A percentile compares a stretch with the other conserved stretches of the same genome.
Evolutionary conservation across 176 grass and related monocot species (phyloP).

Genomic region (Eleusine indica): DNA sequence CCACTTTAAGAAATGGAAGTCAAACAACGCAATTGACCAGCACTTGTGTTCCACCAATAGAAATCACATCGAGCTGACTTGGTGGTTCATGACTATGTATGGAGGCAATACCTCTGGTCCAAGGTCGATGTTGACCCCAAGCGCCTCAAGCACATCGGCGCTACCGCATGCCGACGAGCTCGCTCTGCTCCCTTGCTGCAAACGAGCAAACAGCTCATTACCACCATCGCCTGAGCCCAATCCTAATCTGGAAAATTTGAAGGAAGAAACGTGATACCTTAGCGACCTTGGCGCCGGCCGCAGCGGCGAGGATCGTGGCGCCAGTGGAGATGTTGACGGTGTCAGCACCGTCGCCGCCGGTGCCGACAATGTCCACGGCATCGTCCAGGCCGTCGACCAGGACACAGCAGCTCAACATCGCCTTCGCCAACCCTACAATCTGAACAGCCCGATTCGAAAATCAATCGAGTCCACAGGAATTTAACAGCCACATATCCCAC

Average conservation of each 20-base stretch:
- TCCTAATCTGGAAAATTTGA: background rate
- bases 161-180: conserved; percentile 98
- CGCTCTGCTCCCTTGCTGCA: conserved; percentile 93
- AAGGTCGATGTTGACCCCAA: conserved; percentile 86
- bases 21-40: background rate
- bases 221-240: background rate
- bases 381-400: conserved; percentile 65
- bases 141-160: conserved; percentile 82
- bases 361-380: conserved; percentile 91
- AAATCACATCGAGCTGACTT: background rate
- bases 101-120: conserved; percentile 70
- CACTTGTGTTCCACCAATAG: background rate
- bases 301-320: conserved; percentile 80
- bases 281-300: conserved; percentile 82
- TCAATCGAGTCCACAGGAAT: background rate
- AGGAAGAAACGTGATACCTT: conserved; percentile 48
- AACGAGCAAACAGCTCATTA: conserved; percentile 12
- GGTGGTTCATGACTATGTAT: background rate
- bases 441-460: conserved; percentile 8
- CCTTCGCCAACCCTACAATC: conserved; percentile 90
- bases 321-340: conserved; percentile 99
- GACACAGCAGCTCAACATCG: conserved; percentile 71
- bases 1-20: background rate
- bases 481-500: background rate
- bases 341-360: conserved; percentile 84